Conservation (phyloP, 805 yeast genomes). For the Ogataea dorogensis region DNA sequence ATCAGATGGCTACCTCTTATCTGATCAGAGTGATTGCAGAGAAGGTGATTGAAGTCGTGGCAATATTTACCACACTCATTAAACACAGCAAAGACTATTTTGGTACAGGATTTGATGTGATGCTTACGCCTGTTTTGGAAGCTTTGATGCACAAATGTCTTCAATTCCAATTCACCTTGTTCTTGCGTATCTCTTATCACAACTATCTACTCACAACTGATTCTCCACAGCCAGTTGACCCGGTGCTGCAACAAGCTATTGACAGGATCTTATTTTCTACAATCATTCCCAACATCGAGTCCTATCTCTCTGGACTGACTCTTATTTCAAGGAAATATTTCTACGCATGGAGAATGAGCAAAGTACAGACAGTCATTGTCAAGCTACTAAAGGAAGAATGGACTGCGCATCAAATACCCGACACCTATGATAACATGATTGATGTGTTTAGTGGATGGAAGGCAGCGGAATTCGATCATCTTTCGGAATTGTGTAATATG, state of each 20-base stretch:
- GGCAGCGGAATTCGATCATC: slow-evolving; percentile 17
- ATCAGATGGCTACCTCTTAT: slow-evolving; percentile 37
- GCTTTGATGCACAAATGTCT: slow-evolving; percentile 39
- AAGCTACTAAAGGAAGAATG: slow-evolving; percentile 31
- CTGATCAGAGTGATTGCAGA: slow-evolving; percentile 37
- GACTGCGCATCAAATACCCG: slow-evolving; percentile 1
- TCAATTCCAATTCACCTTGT: slow-evolving; percentile 29
- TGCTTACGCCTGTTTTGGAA: slow-evolving; percentile 39
- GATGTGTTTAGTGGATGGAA: slow-evolving; percentile 22
- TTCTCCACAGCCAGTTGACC: slow-evolving; percentile 1
- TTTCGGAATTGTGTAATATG: slow-evolving; percentile 8
- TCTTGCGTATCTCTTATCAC: slow-evolving; percentile 32
- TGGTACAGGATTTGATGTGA: slow-evolving; percentile 39
- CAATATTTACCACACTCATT: slow-evolving; percentile 37
- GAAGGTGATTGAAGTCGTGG: slow-evolving; percentile 34
- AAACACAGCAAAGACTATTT: slow-evolving; percentile 29
- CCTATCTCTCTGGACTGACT: slow-evolving; percentile 40
- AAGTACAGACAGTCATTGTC: slow-evolving; percentile 48
- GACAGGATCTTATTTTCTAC: slow-evolving; percentile 9
- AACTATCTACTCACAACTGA: slow-evolving; percentile 20
- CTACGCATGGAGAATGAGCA: slow-evolving; percentile 67
- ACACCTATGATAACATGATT: not conserved
- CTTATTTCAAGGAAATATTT: slow-evolving; percentile 56
- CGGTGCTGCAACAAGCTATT: slow-evolving; percentile 13
- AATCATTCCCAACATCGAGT: slow-evolving; percentile 40